Conservation (phyloP, 345 rosid genomes). For the Populus tremula region DNA sequence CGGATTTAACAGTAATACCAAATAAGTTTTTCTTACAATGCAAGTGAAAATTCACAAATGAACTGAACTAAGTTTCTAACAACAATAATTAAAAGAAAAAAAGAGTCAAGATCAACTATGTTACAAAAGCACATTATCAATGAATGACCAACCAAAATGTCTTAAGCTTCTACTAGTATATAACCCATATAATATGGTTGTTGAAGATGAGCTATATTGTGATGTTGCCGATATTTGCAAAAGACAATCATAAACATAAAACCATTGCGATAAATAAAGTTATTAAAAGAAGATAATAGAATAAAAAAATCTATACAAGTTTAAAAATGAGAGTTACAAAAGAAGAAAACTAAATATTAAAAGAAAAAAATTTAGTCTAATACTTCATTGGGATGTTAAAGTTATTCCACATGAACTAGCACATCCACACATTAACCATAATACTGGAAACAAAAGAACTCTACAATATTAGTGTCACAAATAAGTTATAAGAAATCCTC, state of each 20-base stretch:
- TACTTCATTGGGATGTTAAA: background rate
- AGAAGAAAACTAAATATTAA: background rate
- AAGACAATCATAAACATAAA: background rate
- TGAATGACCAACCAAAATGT: conserved; percentile 51
- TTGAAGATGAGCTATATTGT: conserved; percentile 92
- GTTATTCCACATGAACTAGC: background rate
- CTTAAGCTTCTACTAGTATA: conserved; percentile 98
- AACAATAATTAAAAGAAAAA: background rate
- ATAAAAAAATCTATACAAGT: background rate
- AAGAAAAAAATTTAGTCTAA: background rate
- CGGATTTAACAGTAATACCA: no score
- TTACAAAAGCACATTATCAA: background rate
- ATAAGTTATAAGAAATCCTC: background rate
- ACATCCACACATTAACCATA: background rate
- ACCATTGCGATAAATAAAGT: background rate
- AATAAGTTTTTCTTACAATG: background rate
- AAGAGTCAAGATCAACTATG: background rate
- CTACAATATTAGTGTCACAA: background rate
- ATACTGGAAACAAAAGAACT: background rate
- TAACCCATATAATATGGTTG: conserved; percentile 96
- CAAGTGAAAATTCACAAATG: background rate
- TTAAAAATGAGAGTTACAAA: background rate
- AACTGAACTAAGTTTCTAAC: background rate
- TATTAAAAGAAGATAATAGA: background rate
- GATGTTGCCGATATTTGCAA: conserved; percentile 52